Percentiles rank a stretch among this genome's conserved stretches.
These are phyloP conservation scores for Scedosporium aurantiacum DNA, from an alignment of 2,329 filamentous ascomycete genomes.

Conservation along the genomic window DNA sequence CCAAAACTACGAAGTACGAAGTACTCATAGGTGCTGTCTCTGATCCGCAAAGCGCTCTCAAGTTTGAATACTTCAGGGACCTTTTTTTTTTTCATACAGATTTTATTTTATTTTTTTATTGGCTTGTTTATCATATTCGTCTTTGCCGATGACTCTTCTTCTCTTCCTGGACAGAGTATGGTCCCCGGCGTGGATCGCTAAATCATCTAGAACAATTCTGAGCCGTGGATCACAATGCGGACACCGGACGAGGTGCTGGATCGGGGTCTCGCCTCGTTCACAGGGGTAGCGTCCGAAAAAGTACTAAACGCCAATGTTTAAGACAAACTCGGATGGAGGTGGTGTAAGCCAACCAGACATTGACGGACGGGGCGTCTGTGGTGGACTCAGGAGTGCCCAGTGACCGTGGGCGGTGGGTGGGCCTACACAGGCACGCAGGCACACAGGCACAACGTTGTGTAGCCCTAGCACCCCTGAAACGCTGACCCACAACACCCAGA, in stretches of 20 bases:
- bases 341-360: no score
- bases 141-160: background rate
- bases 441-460: no score
- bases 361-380: background rate
- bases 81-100: background rate
- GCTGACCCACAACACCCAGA: background rate
- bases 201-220: background rate
- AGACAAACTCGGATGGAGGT: no score
- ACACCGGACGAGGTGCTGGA: background rate
- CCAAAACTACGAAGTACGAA: no score
- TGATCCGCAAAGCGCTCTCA: background rate
- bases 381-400: background rate
- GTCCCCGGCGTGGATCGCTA: background rate
- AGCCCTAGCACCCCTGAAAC: conserved; percentile 2
- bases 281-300: no score
- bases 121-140: background rate
- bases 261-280: no score
- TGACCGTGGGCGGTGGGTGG: background rate
- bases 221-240: background rate
- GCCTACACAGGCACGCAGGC: background rate
- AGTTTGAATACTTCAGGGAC: background rate
- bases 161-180: background rate
- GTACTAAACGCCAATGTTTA: no score
- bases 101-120: no score
- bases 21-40: background rate